Base-by-base conservation (phyloP, 257 asterid species). In the Buddleja alternifolia region DNA sequence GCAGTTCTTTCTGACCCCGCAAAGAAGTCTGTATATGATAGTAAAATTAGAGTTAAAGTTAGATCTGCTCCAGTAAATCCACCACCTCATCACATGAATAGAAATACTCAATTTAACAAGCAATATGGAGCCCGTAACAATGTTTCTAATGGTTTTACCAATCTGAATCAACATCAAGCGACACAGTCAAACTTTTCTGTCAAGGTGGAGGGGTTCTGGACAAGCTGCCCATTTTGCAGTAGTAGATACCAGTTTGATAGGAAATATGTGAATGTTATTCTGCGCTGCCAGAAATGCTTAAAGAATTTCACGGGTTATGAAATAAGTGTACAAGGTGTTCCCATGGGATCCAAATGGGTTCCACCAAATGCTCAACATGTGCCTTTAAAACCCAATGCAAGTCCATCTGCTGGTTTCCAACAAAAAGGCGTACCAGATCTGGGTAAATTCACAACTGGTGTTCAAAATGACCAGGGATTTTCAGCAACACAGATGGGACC, bases 211-310 rank as follows among this genome's bases (percentile, higher is more conserved):
- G 37, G 71, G 12, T 85, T 83, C 72, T 84, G 85, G 84, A 85
- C 97, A 5, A 66, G 71, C 55, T 91, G 97, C 63, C 90, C 92
- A 10, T 75, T 55, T 77, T 91, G 97, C 78, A 60, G 67, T 55
- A 47, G 72, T 77, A 41, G 80, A 78, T 77, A 60, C 40, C 25
- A 19, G 19, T 63, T 29, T 91, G n/a, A n/a, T n/a, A n/a, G n/a
- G n/a, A n/a, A n/a, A n/a, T n/a, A n/a, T n/a, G n/a, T n/a, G n/a
- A n/a, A n/a, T n/a, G n/a, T n/a, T n/a, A n/a, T n/a, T n/a, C n/a
- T n/a, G 66, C 77, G 47, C 60, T 91, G 97, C 77, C 84, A 45
- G 66, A 63, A 65, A 44, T 91, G 97, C 75, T 4, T 0, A 7
- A 82, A 74, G 61, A 14, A 41, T 8, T 86, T 83, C 61, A 59